Evolutionary conservation across 495 filamentous ascomycete genomes (phyloP), one percentile per base, ranked within the genome.

Genomic region (Daldinia vernicosa): DNA sequence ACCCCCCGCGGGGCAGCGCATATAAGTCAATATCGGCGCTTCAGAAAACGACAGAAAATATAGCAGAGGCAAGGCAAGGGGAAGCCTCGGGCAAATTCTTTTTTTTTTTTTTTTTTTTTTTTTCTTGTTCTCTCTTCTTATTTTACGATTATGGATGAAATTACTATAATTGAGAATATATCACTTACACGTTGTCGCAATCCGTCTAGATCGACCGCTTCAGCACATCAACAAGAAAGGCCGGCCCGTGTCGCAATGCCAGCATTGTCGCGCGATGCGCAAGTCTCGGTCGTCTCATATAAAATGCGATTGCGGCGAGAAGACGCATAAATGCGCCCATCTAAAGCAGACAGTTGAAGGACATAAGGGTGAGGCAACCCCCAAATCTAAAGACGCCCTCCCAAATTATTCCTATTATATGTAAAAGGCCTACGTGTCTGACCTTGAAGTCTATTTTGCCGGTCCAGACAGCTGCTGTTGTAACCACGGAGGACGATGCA

Each of bases 211-310:
- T 81, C 92, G 95, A 74, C 92, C 91, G 70, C 89, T 99, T 67
- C 90, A 91, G 78, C 95, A 95, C 80, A 97, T 98, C 86, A 95
- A 95, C 84, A 97, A 97, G 82, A 98, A 99, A 76, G 95, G 95
- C 80, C 92, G 95, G 74, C 95, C 95, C 72, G 95, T 98, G 75
- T 97, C 95, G 80, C 95, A 99, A 91, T 99, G 95, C 81, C 86
- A 92, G 75, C 95, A 98, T 84, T 99, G 95, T 82, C 94, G 95
- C 81, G 88, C 91, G 71, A 92, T 97, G 84, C 94, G 95, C 87
- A 98, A 98, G 87, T 95, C 94, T 80, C 93, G 96, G 69, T 91
- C 95, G 69, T 91, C 94, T 66, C 95, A 99, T 82, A 89, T 94
- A 74, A 95, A 94, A 83, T 99, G 95, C 85, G 95, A 98, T 79